Evolutionary conservation across 495 filamentous ascomycete genomes (phyloP).

Genomic region (Platismatia glauca): DNA sequence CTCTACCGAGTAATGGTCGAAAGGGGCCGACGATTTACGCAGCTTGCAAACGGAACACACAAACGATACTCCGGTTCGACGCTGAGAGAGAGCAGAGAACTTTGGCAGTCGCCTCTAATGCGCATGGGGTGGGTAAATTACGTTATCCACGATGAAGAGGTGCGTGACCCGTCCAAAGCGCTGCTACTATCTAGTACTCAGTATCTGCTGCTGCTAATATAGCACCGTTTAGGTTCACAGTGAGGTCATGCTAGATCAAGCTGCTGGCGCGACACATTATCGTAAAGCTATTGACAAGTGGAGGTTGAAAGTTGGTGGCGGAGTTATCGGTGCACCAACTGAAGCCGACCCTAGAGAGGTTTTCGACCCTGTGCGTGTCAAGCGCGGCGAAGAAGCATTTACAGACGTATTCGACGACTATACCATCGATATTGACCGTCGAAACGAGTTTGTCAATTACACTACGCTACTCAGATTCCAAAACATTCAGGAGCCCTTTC

Average conservation of each 20-base stretch:
- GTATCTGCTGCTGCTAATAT: neutral
- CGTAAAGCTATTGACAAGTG: neutral
- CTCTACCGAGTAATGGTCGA: neutral
- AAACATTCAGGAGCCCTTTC: neutral
- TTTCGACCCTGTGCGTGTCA: neutral
- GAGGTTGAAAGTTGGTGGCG: neutral
- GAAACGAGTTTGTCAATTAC: neutral
- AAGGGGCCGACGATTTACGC: slow-evolving; percentile 1
- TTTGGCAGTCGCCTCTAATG: neutral
- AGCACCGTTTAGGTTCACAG: neutral
- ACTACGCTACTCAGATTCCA: neutral
- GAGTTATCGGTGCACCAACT: neutral
- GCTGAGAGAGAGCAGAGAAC: slow-evolving; percentile 1
- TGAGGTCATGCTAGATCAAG: slow-evolving; percentile 7
- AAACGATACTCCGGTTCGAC: neutral
- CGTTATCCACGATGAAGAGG: slow-evolving; percentile 1
- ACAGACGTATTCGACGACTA: slow-evolving; percentile 4
- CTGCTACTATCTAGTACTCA: neutral
- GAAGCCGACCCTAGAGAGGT: neutral
- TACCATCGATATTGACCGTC: neutral
- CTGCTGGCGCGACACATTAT: neutral
- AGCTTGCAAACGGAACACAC: neutral
- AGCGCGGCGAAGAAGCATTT: neutral
- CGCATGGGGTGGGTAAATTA: neutral
- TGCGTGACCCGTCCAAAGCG: neutral